A percentile compares a stretch with the other conserved stretches of the same genome.
Evolutionary conservation across 2,329 filamentous ascomycete species (phyloP).

Genomic region (Nemania sp.): DNA sequence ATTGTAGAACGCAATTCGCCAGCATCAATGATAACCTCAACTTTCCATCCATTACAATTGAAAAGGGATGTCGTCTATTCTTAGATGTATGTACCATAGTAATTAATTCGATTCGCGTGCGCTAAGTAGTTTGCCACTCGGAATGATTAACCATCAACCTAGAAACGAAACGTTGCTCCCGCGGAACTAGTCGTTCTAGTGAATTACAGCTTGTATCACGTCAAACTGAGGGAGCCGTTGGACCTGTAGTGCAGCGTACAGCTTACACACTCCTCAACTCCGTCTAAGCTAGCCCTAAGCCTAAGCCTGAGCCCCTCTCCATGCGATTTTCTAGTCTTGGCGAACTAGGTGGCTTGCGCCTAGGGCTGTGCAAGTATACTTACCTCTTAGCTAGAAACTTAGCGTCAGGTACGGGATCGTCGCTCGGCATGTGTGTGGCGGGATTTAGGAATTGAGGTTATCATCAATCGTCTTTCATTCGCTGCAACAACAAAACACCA

Average conservation of each 20-base stretch:
- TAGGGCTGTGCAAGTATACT: conserved; percentile 17
- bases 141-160: not conserved
- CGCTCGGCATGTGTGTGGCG: not conserved
- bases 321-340: conserved; percentile 18
- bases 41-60: not conserved
- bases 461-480: too few species aligned
- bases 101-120: not conserved
- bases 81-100: not conserved
- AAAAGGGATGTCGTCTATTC: not conserved
- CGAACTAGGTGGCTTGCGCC: conserved; percentile 20
- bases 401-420: not conserved
- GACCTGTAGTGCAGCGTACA: not conserved
- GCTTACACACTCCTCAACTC: conserved; percentile 12
- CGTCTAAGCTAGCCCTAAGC: conserved; percentile 5
- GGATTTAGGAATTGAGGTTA: not conserved
- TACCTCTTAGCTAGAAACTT: not conserved
- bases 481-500: too few species aligned
- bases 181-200: not conserved
- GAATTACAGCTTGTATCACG: not conserved
- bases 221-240: conserved; percentile 20
- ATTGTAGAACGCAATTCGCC: not conserved
- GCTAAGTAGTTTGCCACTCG: conserved; percentile 4
- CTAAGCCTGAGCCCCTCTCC: too few species aligned
- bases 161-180: conserved; percentile 1
- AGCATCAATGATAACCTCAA: not conserved